A percentile compares a stretch with the other conserved stretches of the same genome.
These are phyloP conservation scores for Capsicum rhomboideum DNA, from an alignment of 257 asterid species.

Conservation along the genomic window DNA sequence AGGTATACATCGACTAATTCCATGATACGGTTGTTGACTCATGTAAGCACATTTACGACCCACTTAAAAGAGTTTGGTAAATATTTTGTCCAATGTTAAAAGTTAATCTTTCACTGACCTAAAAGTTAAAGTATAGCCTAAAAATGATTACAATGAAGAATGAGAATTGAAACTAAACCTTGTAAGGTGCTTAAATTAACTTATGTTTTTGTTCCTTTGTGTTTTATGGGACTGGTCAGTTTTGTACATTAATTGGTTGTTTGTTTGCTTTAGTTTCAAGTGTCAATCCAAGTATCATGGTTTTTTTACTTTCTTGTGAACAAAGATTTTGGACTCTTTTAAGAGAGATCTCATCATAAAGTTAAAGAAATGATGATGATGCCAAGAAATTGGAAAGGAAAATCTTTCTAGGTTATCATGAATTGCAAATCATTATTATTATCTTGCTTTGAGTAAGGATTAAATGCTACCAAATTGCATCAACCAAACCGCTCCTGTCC, in stretches of 20 bases:
- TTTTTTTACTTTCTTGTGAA: not conserved
- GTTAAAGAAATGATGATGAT: not conserved
- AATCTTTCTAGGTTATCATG: not conserved
- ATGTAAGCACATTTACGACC: not conserved
- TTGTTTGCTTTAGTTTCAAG: conserved; percentile 8
- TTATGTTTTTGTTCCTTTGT: not conserved
- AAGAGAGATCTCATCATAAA: too few species aligned
- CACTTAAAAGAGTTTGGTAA: not conserved
- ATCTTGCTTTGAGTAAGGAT: not conserved
- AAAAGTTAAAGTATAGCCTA: not conserved
- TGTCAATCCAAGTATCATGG: not conserved
- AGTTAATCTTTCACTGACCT: not conserved
- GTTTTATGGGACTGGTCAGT: not conserved
- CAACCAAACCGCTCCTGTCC: not conserved
- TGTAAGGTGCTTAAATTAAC: not conserved
- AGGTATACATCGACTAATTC: not conserved
- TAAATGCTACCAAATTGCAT: not conserved
- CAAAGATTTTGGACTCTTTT: conserved; percentile 4
- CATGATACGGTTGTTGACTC: not conserved
- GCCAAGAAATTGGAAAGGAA: not conserved
- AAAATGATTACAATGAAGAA: not conserved
- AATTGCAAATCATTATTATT: not conserved
- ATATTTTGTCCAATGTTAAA: not conserved
- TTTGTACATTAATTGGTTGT: not conserved
- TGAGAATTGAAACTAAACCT: not conserved